Evolutionary conservation across 148 eudicot species (phyloP).

Genomic region (Rhododendron ovatum): DNA sequence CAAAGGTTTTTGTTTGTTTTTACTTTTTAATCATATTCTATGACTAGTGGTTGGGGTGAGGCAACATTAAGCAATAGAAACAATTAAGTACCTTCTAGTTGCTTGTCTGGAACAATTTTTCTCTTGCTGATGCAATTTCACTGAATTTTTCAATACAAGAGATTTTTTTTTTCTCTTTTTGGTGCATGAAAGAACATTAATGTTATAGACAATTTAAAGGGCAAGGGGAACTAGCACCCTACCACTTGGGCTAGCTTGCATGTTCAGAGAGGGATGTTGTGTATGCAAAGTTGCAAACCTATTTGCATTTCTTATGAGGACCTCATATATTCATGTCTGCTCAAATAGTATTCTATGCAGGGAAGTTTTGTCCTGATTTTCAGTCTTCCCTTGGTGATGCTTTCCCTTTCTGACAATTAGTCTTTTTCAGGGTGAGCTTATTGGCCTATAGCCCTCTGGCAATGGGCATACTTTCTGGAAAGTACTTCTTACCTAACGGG

Average conservation of each 20-base stretch:
- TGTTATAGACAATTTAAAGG: neutral
- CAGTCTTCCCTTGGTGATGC: neutral
- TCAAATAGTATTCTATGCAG: too few species aligned
- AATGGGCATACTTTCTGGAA: conserved; percentile 90
- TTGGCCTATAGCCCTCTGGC: conserved; percentile 95
- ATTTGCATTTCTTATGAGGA: neutral
- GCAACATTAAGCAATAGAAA: neutral
- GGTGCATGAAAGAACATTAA: neutral
- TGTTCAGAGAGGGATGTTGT: neutral
- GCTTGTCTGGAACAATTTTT: neutral
- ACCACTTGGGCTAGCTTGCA: neutral
- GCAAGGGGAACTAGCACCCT: neutral
- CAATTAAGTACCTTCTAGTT: neutral
- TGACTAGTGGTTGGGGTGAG: neutral
- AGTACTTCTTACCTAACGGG: conserved; percentile 53
- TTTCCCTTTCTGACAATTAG: conserved; percentile 9
- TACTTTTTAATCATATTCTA: neutral
- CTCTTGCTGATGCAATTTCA: neutral
- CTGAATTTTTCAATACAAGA: neutral
- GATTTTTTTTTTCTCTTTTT: neutral
- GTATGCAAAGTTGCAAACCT: neutral
- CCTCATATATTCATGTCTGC: neutral
- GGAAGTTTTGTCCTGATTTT: neutral
- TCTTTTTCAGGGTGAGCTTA: conserved; percentile 48
- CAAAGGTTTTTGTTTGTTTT: neutral